Evolutionary conservation across 2,329 filamentous ascomycete species (phyloP), one percentile per base, ranked within the genome.

Genomic region (Trichoderma atroviride): DNA sequence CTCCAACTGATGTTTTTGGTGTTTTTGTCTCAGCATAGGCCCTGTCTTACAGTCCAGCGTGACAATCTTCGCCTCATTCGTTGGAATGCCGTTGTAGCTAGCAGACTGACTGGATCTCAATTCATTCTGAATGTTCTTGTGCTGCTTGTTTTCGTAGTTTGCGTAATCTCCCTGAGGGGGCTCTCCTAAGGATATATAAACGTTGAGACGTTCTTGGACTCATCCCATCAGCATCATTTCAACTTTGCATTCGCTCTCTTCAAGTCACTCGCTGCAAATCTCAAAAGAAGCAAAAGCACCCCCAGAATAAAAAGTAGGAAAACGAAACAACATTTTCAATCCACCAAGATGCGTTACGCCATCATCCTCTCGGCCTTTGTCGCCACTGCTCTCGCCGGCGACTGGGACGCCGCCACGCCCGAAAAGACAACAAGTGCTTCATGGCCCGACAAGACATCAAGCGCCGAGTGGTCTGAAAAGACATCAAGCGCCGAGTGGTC

Each of bases 331-430:
- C 16, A 3, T 7, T 53, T 5, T 10, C 2, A 22, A n/a, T n/a
- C 10, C 27, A 56, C n/a, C 60, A 37, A 56, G 4, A 68, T 68
- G 66, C 66, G 57, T 47, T 53, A 62, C 50, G 4, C 50, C 31
- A 19, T 65, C 69, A 11, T 64, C 31, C 29, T 56, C n/a, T 35
- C 63, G 24, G 58, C 53, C 22, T 37, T 69, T 53, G 19, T 61
- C 50, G 40, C 65, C 31, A 37, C 69, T 5, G 59, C 53, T 31
- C 33, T 59, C 5, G 59, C 71, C 19, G 53, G 65, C 47, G 53
- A 68, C 53, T 60, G 22, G 22, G 19, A 24, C 59, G 24, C 11
- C 33, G 13, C 33, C 40, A 55, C 7, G 22, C 31, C 56, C 16
- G 69, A 70, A 27, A 47, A 60, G 5, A 35, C 33, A 35, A 35